A percentile compares a stretch with the other conserved stretches of the same genome.
phyloP scores from a whole-genome alignment of 495 filamentous ascomycete genomes.

The Wilcoxina mikolae region DNA sequence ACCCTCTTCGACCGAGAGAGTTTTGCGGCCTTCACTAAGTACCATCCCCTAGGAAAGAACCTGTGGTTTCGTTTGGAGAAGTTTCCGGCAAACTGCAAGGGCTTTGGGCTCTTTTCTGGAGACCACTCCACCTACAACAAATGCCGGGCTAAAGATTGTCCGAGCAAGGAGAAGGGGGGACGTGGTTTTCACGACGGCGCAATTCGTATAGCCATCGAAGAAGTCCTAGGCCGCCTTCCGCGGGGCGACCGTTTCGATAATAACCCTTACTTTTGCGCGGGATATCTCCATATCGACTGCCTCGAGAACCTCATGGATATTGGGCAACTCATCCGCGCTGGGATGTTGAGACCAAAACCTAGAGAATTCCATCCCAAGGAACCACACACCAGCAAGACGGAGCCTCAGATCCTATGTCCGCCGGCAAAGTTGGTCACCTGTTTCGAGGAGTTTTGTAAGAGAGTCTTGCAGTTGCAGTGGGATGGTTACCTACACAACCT shows the following conservation, averaged over 20 bases:
- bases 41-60: conserved; percentile 18
- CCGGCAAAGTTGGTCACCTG: conserved; percentile 5
- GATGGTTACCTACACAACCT: conserved; percentile 2
- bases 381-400: conserved; percentile 6
- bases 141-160: conserved; percentile 15
- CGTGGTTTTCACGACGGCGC: conserved; percentile 13
- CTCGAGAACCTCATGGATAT: conserved; percentile 18
- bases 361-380: neutral
- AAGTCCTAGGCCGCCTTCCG: conserved; percentile 15
- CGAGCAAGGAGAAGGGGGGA: neutral
- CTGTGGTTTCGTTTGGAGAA: conserved; percentile 22
- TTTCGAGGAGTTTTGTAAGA: neutral
- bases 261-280: conserved; percentile 21
- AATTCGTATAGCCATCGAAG: conserved; percentile 20
- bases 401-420: conserved; percentile 2
- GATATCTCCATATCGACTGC: conserved; percentile 22
- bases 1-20: neutral
- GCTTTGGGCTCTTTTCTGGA: conserved; percentile 2
- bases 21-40: conserved; percentile 13
- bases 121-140: conserved; percentile 8
- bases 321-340: conserved; percentile 6
- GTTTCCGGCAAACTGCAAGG: conserved; percentile 17
- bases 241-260: conserved; percentile 10
- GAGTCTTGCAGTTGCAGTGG: conserved; percentile 1
- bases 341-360: conserved; percentile 8